Conservation (phyloP, 2,329 filamentous ascomycete genomes). For the Raffaelea deltoideospora region DNA sequence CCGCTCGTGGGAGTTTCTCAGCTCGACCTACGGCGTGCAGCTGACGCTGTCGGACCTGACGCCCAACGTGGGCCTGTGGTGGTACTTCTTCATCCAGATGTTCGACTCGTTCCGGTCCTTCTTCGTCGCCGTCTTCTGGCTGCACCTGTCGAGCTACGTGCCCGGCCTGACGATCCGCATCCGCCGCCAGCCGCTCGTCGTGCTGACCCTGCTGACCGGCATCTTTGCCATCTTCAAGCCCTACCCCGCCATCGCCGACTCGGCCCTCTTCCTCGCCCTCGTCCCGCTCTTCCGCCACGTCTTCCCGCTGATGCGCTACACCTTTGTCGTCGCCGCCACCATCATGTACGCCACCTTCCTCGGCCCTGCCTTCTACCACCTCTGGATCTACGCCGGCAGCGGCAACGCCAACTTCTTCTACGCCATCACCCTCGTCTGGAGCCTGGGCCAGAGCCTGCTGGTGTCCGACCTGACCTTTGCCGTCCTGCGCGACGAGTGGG, state of each 20-base stretch:
- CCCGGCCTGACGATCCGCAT: conserved; percentile 72
- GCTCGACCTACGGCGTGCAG: conserved; percentile 85
- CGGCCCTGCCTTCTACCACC: conserved; percentile 86
- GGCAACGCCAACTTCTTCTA: conserved; percentile 99
- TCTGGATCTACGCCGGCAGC: conserved; percentile 96
- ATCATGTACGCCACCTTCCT: conserved; percentile 79
- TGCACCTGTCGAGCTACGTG: conserved; percentile 83
- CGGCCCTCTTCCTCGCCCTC: conserved; percentile 69
- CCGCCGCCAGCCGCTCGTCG: conserved; percentile 72
- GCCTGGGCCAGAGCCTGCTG: conserved; percentile 71
- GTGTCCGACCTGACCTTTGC: conserved; percentile 83
- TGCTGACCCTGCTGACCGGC: conserved; percentile 69
- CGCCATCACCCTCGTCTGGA: conserved; percentile 98
- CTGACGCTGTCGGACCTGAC: conserved; percentile 82
- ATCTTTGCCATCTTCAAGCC: conserved; percentile 94
- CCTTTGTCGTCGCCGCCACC: conserved; percentile 69
- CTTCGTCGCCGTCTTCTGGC: conserved; percentile 96
- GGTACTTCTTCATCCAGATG: conserved; percentile 99
- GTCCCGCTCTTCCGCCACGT: conserved; percentile 81
- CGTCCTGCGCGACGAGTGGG: conserved; percentile 82
- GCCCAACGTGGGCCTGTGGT: conserved; percentile 93
- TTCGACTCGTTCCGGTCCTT: conserved; percentile 96
- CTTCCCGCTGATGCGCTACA: conserved; percentile 86
- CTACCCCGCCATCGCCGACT: conserved; percentile 85
- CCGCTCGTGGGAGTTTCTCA: conserved; percentile 73